These are phyloP conservation scores for Monascus purpureus DNA, from an alignment of 495 filamentous ascomycete genomes.

Conservation along the genomic window DNA sequence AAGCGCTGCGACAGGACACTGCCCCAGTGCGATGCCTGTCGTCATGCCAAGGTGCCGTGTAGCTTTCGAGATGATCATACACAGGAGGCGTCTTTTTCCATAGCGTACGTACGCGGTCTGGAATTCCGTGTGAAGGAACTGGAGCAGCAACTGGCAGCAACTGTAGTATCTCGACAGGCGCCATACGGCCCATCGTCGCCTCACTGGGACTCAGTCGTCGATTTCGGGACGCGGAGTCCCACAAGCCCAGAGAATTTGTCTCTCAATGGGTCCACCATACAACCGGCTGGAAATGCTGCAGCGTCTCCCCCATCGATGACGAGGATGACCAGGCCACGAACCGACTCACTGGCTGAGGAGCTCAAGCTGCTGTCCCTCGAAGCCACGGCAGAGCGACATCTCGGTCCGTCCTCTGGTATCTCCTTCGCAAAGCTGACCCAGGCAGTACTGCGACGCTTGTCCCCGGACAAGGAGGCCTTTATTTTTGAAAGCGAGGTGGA, in stretches of 20 bases:
- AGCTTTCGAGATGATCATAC: constrained; percentile 23
- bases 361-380: constrained; percentile 21
- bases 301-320: not conserved
- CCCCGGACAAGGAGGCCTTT: constrained; percentile 29
- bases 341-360: constrained; percentile 15
- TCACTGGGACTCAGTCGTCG: constrained; percentile 3
- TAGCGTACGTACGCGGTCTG: constrained; percentile 22
- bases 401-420: constrained; percentile 24
- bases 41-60: constrained; percentile 16
- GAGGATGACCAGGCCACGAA: constrained; percentile 1
- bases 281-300: not conserved
- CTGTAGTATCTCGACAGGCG: constrained; percentile 4
- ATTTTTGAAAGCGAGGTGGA: constrained; percentile 15
- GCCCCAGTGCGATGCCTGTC: constrained; percentile 20
- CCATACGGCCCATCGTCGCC: constrained; percentile 3
- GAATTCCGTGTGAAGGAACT: constrained; percentile 17
- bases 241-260: not conserved
- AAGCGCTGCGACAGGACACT: constrained; percentile 23
- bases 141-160: constrained; percentile 10
- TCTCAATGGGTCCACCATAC: constrained; percentile 1
- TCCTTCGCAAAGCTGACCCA: constrained; percentile 26
- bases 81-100: constrained; percentile 21
- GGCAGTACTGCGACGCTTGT: constrained; percentile 27
- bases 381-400: constrained; percentile 22
- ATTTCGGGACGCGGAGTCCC: constrained; percentile 1